Evolutionary conservation across 345 rosid genomes (phyloP), one percentile per base, ranked within the genome.

Genomic region (Combretum micranthum): DNA sequence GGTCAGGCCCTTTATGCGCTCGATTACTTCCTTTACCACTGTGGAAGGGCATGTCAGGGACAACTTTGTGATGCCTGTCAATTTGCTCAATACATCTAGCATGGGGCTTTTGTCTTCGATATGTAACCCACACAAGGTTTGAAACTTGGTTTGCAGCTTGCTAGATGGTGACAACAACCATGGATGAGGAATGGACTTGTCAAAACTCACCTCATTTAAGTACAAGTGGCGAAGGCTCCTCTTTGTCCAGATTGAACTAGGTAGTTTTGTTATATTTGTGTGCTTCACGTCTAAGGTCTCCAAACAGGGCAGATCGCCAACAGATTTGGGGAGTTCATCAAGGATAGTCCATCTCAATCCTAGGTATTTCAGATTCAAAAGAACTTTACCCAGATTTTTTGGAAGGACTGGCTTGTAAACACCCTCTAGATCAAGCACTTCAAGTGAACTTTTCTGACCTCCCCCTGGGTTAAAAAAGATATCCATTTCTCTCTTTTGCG

Each of bases 281-380:
- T 67, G 61, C 70, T 75, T 75, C 65, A 71, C 23, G 60, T 75
- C 80, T 50, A 71, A 58, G 21, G 75, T 75, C 62, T 75, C 73
- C 3, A 75, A 64, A 64, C 25, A 5, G 4, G 53, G 53, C 44
- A 71, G 63, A 12, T 64, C 44, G 4, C 64, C 54, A 2, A 70
- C 47, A 1, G 72, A 57, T 1, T 19, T 17, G 1, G 79, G 75
- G 26, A 75, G 23, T 1, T 69, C 53, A 17, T 75, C 75, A 0
- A 75, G 23, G 51, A 49, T 42, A 0, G 75, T 70, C 53, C 61
- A 53, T 57, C 79, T 64, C 53, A 75, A 59, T 1, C 79, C 79
- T 19, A 75, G 22, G 18, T 63, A 59, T 58, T 32, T 72, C 1
- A 72, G 39, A 23, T 25, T 25, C 32, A 44, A 52, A n/a, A 42